A percentile compares a stretch with the other conserved stretches of the same genome.
phyloP scores from a whole-genome alignment of 2,329 filamentous ascomycete genomes.

The Colletotrichum viniferum region DNA sequence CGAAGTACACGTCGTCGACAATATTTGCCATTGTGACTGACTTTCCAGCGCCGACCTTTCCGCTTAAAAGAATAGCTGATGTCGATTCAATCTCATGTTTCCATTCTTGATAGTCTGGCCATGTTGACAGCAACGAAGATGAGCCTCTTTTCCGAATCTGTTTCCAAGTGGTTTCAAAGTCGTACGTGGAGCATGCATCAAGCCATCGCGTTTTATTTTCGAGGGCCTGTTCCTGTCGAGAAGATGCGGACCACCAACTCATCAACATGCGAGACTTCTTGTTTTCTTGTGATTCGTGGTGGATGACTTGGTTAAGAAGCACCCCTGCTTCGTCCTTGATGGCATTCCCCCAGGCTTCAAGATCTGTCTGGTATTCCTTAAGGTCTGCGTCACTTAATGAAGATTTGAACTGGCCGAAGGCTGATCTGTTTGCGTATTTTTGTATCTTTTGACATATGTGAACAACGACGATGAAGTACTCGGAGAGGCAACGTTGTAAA shows the following conservation, averaged over 20 bases:
- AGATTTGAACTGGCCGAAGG: neutral
- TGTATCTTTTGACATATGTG: neutral
- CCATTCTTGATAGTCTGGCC: rapidly evolving
- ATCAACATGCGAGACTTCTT: rapidly evolving
- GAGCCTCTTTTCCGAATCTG: neutral
- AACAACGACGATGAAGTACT: neutral
- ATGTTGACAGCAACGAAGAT: rapidly evolving
- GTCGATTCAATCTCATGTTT: rapidly evolving
- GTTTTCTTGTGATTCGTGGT: rapidly evolving
- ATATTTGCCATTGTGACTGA: rapidly evolving
- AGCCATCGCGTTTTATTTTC: rapidly evolving
- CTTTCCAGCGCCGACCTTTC: neutral
- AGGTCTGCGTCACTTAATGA: rapidly evolving
- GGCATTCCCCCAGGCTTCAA: rapidly evolving
- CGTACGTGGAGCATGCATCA: neutral
- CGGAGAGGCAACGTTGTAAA: neutral
- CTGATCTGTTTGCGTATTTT: rapidly evolving
- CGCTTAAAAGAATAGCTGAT: rapidly evolving
- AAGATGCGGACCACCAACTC: rapidly evolving
- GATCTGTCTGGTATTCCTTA: rapidly evolving
- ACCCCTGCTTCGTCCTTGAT: rapidly evolving
- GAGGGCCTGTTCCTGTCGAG: rapidly evolving
- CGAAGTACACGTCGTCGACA: rapidly evolving
- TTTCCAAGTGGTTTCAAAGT: neutral
- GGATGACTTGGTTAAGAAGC: rapidly evolving